A percentile compares a stretch with the other conserved stretches of the same genome.
Conservation (phyloP, 2,329 filamentous ascomycete genomes). For the Orbilia brochopaga region DNA sequence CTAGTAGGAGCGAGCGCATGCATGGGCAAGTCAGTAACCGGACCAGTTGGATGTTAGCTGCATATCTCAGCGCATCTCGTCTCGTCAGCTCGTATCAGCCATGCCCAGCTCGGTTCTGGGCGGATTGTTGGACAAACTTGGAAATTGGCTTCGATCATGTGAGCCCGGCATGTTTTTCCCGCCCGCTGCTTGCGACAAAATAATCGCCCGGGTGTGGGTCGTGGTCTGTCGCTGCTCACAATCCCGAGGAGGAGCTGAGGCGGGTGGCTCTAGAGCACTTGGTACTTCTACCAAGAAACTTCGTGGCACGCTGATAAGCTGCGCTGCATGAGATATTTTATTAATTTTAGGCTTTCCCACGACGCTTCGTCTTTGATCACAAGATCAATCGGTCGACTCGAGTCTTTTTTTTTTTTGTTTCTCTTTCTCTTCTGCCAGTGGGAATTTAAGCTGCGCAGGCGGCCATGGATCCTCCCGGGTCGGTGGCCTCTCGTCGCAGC, state of each 20-base stretch:
- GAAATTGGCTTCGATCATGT: constrained; percentile 31
- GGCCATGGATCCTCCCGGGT: constrained; percentile 44
- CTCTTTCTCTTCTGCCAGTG: too few relatives aligned
- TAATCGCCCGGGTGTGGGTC: constrained; percentile 31
- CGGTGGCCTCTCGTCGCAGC: too few relatives aligned
- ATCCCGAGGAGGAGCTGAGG: constrained; percentile 43
- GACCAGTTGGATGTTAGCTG: constrained; percentile 32
- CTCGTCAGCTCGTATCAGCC: constrained; percentile 29
- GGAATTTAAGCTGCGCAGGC: too few relatives aligned
- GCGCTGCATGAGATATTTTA: constrained; percentile 51
- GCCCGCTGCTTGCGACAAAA: constrained; percentile 31
- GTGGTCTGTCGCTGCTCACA: too few relatives aligned
- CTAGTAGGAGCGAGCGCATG: constrained; percentile 8
- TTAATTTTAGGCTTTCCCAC: constrained; percentile 26
- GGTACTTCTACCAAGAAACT: too few relatives aligned
- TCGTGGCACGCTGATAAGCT: constrained; percentile 51
- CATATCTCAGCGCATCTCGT: constrained; percentile 31
- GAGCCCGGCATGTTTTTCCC: constrained; percentile 28
- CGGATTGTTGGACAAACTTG: constrained; percentile 42
- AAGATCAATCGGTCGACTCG: too few relatives aligned
- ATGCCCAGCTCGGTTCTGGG: constrained; percentile 49
- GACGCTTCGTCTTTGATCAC: constrained; percentile 44
- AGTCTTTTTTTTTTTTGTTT: too few relatives aligned
- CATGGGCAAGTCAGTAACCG: constrained; percentile 5
- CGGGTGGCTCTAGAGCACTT: too few relatives aligned